Evolutionary conservation across 1,284 basidiomycete genomes (phyloP), one percentile per base, ranked within the genome.

Genomic region (Austroboletus olivaceoglutinosus): DNA sequence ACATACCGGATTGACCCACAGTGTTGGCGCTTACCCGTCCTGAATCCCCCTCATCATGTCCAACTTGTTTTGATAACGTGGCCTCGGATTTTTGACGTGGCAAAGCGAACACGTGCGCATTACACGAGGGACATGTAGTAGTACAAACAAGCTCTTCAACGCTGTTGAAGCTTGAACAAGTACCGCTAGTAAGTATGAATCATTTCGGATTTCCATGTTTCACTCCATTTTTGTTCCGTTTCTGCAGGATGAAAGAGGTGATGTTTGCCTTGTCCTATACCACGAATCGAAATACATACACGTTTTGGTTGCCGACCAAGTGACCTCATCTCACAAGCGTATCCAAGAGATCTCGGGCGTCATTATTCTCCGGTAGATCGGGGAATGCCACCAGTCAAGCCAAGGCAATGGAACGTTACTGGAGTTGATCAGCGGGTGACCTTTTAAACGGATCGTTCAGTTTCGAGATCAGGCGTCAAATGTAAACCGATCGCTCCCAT

Each of bases 401-500:
- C 30, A 30, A 46, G n/a, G 21, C 29, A 23, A 18, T 29, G 5
- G 15, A 46, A 36, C n/a, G 22, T 23, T 22, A 15, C 22, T 46
- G 25, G 29, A 21, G n/a, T 29, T 29, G 27, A 12, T 29, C 27
- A 0, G 27, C 11, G 27, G 12, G 12, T 29, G 27, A 12, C 10
- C 27, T 29, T 29, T 29, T 29, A 29, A 29, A 29, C 27, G 27
- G 10, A 29, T 11, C 27, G 5, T 3, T 29, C 11, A 12, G 27
- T 29, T n/a, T n/a, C n/a, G 27, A 29, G 27, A 29, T 29, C 27
- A 29, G 11, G 27, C 16, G 22, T 41, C 38, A 42, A 40, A 45
- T 30, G 53, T 53, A 47, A 61, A 59, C 53, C 1, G 52, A 58
- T 61, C 46, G 27, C 23, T 31, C 13, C 9, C 9, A 16, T 22